Evolutionary conservation across 257 asterid species (phyloP).

Genomic region (Solanum lignicaule): DNA sequence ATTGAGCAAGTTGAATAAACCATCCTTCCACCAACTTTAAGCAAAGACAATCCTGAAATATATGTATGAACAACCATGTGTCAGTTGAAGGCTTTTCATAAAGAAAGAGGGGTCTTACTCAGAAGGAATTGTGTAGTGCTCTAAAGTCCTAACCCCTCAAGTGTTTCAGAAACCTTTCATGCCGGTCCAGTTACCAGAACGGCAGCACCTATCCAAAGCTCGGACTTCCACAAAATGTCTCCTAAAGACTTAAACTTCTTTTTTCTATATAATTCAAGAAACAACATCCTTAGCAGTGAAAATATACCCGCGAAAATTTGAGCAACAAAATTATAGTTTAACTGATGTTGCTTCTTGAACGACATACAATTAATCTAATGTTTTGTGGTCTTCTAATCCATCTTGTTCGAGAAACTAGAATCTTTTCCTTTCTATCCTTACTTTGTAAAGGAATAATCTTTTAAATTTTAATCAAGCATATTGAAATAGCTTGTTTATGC

Average conservation of each 20-base stretch:
- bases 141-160: not conserved
- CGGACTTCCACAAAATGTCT: not conserved
- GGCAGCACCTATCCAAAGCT: not conserved
- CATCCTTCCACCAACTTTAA: slow-evolving; percentile 95
- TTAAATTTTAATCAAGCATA: not conserved
- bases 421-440: not conserved
- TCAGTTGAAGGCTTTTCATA: not conserved
- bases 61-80: not conserved
- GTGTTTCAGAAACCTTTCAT: not conserved
- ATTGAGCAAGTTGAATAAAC: slow-evolving; percentile 98
- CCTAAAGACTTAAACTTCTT: not conserved
- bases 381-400: not conserved
- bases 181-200: not conserved
- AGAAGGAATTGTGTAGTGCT: not conserved
- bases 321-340: not conserved
- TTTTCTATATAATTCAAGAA: not conserved
- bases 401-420: not conserved
- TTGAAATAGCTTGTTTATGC: not conserved
- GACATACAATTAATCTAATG: not conserved
- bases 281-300: not conserved
- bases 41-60: slow-evolving; percentile 73
- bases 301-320: not conserved
- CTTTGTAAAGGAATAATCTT: not conserved
- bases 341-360: not conserved
- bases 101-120: not conserved